Evolutionary conservation across 495 filamentous ascomycete species (phyloP).

Genomic region (Margaritispora aquatica): DNA sequence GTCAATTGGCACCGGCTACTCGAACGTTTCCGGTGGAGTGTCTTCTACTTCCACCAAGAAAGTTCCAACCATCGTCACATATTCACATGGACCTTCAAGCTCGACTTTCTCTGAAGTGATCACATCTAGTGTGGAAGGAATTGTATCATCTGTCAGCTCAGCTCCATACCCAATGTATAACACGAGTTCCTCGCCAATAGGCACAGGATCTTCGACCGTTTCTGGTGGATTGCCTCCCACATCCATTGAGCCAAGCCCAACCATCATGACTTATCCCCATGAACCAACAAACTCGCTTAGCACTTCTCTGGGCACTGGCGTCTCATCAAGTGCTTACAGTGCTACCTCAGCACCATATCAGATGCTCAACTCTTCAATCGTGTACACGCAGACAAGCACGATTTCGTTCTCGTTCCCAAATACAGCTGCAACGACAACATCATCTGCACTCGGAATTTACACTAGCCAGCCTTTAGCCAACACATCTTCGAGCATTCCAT

Average conservation of each 20-base stretch:
- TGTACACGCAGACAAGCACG: background rate
- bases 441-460: background rate
- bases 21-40: background rate
- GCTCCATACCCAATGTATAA: slow-evolving; percentile 6
- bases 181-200: background rate
- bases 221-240: background rate
- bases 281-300: background rate
- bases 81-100: background rate
- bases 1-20: background rate
- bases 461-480: background rate
- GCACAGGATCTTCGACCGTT: background rate
- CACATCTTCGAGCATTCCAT: background rate
- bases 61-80: background rate
- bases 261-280: background rate
- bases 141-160: background rate
- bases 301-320: background rate
- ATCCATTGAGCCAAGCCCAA: background rate
- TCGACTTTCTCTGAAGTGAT: background rate
- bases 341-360: background rate
- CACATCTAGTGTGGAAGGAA: background rate
- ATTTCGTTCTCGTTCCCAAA: background rate
- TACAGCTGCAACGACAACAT: background rate
- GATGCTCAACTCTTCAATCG: background rate
- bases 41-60: background rate
- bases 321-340: background rate